Base-by-base conservation (phyloP, 2,329 filamentous ascomycete genomes). In the Aspergillus sp. region DNA sequence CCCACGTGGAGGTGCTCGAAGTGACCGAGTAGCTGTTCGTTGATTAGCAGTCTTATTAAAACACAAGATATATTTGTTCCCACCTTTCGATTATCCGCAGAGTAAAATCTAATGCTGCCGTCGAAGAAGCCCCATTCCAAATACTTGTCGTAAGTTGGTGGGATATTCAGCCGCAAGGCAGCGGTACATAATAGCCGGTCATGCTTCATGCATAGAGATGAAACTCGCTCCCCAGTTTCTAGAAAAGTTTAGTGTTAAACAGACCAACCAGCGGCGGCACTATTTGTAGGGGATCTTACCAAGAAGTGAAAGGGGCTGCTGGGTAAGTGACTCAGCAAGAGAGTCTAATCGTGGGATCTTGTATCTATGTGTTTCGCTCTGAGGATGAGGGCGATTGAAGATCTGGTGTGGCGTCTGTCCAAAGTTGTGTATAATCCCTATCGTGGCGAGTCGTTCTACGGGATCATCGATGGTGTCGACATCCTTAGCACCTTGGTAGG, bases 401-500 rank as follows among this genome's bases (percentile, higher is more conserved):
- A 98, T 89, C 72, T 99, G 96, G 66, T 96, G 90, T 2, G 96
- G 95, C 1, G 96, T 99, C 73, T 99, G 95, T 0, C 95, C 95
- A 73, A 99, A 99, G 67, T 98, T 98, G 75, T 99, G 93, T 66
- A 99, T 98, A 65, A 97, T 96, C 34, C 91, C 91, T 54, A 96
- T 97, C 0, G 92, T 93, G 5, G 93, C 90, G 6, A 92, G 81
- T 44, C 92, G 84, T 73, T 98, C 93, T 56, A 93, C 86, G 0
- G 90, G 89, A 70, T 98, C 93, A 7, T 88, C 86, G 59, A 99
- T 98, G 52, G 87, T 88, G 72, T 99, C 95, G 4, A 99, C 79
- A 71, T 99, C 91, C 63, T 90, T 96, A 3, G 93, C 92, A 6
- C 95, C 96, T 60, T 93, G 90, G 70, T 99, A 99, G 0, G 93